Conservation (phyloP, 192 early-diverging fungal genomes). For the Lobosporangium transversale region DNA sequence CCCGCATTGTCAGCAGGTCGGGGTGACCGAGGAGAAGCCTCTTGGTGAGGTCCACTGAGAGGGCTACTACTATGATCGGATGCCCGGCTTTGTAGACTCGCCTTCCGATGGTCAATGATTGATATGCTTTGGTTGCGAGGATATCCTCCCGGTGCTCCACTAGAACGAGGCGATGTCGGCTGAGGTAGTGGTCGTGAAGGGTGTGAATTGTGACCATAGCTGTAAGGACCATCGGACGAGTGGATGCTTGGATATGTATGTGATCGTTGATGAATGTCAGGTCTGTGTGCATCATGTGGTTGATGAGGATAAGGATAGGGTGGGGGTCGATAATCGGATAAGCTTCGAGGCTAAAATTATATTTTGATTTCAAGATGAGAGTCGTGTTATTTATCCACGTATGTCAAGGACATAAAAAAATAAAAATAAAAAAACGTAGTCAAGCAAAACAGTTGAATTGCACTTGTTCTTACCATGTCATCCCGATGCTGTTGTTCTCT, state of each 20-base stretch:
- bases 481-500: slow-evolving; percentile 11
- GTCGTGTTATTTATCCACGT: too few relatives aligned
- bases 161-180: not conserved
- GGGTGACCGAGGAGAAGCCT: slow-evolving; percentile 2
- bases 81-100: slow-evolving; percentile 2
- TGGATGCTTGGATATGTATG: slow-evolving; percentile 8
- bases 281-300: not conserved
- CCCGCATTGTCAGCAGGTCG: not conserved
- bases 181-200: slow-evolving; percentile 7
- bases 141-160: not conserved
- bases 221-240: slow-evolving; percentile 1
- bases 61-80: slow-evolving; percentile 9
- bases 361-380: too few relatives aligned
- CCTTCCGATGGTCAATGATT: slow-evolving; percentile 6
- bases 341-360: not conserved
- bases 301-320: not conserved
- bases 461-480: not conserved
- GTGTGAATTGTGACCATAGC: not conserved
- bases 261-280: slow-evolving; percentile 13
- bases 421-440: not conserved
- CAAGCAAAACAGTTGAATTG: not conserved
- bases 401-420: too few relatives aligned
- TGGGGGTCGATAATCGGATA: not conserved
- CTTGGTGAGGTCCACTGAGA: not conserved
- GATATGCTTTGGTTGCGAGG: slow-evolving; percentile 19